Evolutionary conservation across 768 basidiomycete species (phyloP).

Genomic region (Xerocomellus amylosporus): DNA sequence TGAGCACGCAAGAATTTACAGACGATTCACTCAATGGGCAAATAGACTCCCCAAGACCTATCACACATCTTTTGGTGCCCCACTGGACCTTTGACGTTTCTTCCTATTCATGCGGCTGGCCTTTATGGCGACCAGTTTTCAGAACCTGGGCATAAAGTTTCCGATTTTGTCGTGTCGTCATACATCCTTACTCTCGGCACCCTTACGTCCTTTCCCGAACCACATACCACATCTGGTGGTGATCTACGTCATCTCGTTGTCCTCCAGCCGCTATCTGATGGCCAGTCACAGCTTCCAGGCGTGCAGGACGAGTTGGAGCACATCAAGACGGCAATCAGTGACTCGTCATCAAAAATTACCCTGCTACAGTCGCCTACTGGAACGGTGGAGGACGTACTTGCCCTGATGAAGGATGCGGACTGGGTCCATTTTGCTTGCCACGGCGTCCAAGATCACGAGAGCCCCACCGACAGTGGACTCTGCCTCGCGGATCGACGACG

Average conservation of each 20-base stretch:
- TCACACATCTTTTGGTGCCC: no score
- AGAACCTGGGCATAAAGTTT: no score
- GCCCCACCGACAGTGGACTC: slow-evolving; percentile 24
- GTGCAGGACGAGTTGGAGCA: slow-evolving; percentile 18
- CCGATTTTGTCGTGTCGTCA: no score
- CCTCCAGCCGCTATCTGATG: slow-evolving; percentile 10
- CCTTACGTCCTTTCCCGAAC: no score
- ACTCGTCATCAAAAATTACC: background rate
- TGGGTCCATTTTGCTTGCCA: slow-evolving; percentile 34
- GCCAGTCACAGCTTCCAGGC: slow-evolving; percentile 1
- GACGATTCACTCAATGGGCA: no score
- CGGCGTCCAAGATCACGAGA: slow-evolving; percentile 18
- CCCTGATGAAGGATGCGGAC: background rate
- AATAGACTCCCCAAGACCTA: no score
- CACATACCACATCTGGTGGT: no score
- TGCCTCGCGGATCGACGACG: slow-evolving; percentile 5
- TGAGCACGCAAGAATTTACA: no score
- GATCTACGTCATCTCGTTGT: slow-evolving; percentile 2
- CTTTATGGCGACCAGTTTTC: no score
- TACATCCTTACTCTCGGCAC: no score
- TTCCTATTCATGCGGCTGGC: no score
- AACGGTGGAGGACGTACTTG: background rate
- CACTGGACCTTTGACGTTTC: no score
- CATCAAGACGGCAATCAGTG: background rate
- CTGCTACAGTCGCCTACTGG: background rate